phyloP scores from a whole-genome alignment of 2,329 filamentous ascomycete genomes.

The Beauveria sp. region DNA sequence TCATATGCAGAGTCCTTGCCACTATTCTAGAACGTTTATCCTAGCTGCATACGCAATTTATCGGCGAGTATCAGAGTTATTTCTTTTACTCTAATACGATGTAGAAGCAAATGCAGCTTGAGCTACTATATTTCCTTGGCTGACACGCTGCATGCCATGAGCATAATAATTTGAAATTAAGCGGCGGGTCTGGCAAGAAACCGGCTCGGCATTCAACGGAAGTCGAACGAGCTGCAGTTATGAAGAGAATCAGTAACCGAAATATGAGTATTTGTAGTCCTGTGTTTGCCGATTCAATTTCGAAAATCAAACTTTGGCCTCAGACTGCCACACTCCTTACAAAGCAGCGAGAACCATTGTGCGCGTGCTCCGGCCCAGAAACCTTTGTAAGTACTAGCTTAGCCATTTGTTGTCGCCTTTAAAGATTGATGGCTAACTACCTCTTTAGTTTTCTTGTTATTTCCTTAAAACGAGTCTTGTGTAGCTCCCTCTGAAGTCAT shows the following conservation, averaged over 20 bases:
- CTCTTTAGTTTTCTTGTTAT: background rate
- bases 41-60: background rate
- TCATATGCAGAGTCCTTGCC: background rate
- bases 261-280: background rate
- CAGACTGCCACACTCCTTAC: background rate
- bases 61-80: background rate
- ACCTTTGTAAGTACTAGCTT: background rate
- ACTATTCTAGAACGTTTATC: background rate
- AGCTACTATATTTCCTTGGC: background rate
- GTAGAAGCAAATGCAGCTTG: background rate
- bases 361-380: background rate
- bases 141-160: no score
- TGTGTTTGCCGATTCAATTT: background rate
- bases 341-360: background rate
- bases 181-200: background rate
- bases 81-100: background rate
- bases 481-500: background rate
- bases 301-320: background rate
- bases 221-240: background rate
- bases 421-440: background rate
- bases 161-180: background rate
- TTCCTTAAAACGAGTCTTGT: background rate
- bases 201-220: background rate
- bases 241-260: no score
- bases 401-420: background rate